Base-by-base conservation (phyloP, 139 green algal genomes). In the Micractinium sp. region DNA sequence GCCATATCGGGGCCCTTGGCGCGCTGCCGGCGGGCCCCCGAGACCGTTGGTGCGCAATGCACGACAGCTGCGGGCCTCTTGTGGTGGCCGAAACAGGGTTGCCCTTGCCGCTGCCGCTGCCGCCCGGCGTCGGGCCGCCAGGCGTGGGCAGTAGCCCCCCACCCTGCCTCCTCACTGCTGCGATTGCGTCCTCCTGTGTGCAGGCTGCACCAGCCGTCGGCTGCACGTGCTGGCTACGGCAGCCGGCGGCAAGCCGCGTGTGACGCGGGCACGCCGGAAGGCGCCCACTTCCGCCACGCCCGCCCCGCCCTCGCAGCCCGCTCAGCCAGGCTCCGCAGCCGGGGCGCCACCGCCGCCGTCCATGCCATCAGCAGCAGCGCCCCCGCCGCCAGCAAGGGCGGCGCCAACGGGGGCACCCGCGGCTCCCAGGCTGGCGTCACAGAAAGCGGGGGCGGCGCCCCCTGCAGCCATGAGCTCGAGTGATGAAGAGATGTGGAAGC, bases 401-500 rank as follows among this genome's bases (percentile, higher is more conserved):
- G 33, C 33, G 14, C n/a, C 74, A n/a, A n/a, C 74, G 33, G 33
- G 33, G 13, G 29, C 33, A 22, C 33, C 33, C n/a, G 18, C 74
- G 1, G 33, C 74, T 27, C 16, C 2, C 47, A 56, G 47, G 47
- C 47, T 56, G 47, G 5, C 47, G 47, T 56, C 47, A 9, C 47
- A 56, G 5, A 56, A 56, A 18, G 25, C 67, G 67, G 25, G 67
- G 39, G 3, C 39, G 9, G 7, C 38, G 23, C 53, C 15, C 31
- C 53, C 80, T 18, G 31, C 63, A 25, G 22, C 82, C 12, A 35
- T 60, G 36, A 88, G 85, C 47, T 63, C 76, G 13, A 53, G 36
- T n/a, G 88, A 91, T 35, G 88, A 91, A n/a, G 92, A 95, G 61
- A 88, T 95, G 56, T 89, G 75, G 91, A 74, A 91, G 38, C 89